phyloP scores from a whole-genome alignment of 768 basidiomycete species.

The Vishniacozyma victoriae region DNA sequence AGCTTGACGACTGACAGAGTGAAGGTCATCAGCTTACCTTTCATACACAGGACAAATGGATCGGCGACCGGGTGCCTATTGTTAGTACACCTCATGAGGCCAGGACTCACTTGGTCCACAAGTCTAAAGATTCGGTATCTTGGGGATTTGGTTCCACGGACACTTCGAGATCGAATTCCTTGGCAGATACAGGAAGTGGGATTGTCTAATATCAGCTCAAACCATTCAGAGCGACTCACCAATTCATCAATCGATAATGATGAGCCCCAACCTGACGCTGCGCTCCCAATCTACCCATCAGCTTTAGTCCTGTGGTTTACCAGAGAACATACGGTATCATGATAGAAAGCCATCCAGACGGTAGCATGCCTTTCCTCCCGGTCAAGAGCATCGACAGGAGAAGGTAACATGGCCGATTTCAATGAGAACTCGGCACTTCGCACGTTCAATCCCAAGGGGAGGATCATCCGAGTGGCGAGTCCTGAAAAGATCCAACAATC shows the following conservation, averaged over 20 bases:
- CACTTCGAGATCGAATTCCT: slow-evolving; percentile 25
- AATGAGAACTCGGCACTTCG: slow-evolving; percentile 35
- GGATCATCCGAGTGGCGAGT: slow-evolving; percentile 36
- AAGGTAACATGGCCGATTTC: slow-evolving; percentile 38
- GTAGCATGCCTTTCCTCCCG: slow-evolving; percentile 39
- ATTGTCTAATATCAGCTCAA: slow-evolving; percentile 9
- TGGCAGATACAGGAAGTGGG: slow-evolving; percentile 25
- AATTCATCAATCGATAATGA: slow-evolving; percentile 41
- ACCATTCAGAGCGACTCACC: slow-evolving; percentile 8
- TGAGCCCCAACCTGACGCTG: slow-evolving; percentile 41
- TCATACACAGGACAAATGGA: slow-evolving; percentile 29
- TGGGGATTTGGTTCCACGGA: slow-evolving; percentile 34
- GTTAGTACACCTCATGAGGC: neutral
- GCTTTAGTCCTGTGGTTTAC: neutral
- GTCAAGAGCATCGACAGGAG: slow-evolving; percentile 38
- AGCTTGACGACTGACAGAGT: neutral
- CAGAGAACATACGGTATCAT: slow-evolving; percentile 27
- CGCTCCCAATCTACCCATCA: slow-evolving; percentile 19
- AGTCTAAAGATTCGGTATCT: slow-evolving; percentile 36
- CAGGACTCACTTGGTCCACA: slow-evolving; percentile 24
- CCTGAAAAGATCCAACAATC: slow-evolving; percentile 41
- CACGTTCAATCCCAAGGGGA: slow-evolving; percentile 37
- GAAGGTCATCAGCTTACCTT: slow-evolving; percentile 9
- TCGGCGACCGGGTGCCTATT: slow-evolving; percentile 35
- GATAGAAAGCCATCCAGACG: slow-evolving; percentile 43